Evolutionary conservation across 129 eudicot genomes (phyloP), one percentile per base, ranked within the genome.

Genomic region (Flaveria brownii): DNA sequence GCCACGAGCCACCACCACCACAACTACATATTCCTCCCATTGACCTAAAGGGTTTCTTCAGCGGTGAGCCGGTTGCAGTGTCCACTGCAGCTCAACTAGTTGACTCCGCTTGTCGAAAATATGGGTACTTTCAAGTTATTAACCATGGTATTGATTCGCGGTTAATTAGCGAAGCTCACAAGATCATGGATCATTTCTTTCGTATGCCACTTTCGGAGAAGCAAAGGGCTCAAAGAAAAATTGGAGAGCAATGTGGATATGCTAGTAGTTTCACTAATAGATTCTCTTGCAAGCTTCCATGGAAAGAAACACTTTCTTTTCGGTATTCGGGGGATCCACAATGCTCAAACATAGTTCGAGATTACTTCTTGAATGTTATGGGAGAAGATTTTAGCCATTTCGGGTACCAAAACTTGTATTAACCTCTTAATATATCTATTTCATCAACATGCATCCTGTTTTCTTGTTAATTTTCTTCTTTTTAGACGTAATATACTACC

Each of bases 221-320:
- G 77, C 81, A 82, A 74, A 85, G 66, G 70, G 91, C 88, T 41
- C 77, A 72, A 68, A 86, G 88, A 43, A 89, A 80, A 36, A 13
- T 45, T 11, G 97, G 97, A 22, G 93, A 92, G 18, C 73, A 79
- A 71, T 81, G 87, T 70, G 96, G 96, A 62, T 92, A 89, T 82
- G 93, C 96, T 14, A 89, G 96, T 79, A 89, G 93, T 81, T 92
- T 92, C 71, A 82, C 91, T 0, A 85, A 80, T 68, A 84, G 97
- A 77, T 92, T 92, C 78, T 77, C 96, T 33, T 80, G 88, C 57
- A 92, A 92, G 64, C 97, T 63, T 63, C 69, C 69, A 63, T 63
- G 69, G 69, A 63, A 63, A 28, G 69, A 63, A 63, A 63, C 69
- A 46, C 87, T 92, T 28, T 87, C 97, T 15, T 77, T 92, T 75